Evolutionary conservation across 805 yeast genomes (phyloP).

Genomic region (Yamadazyma tumulicola): DNA sequence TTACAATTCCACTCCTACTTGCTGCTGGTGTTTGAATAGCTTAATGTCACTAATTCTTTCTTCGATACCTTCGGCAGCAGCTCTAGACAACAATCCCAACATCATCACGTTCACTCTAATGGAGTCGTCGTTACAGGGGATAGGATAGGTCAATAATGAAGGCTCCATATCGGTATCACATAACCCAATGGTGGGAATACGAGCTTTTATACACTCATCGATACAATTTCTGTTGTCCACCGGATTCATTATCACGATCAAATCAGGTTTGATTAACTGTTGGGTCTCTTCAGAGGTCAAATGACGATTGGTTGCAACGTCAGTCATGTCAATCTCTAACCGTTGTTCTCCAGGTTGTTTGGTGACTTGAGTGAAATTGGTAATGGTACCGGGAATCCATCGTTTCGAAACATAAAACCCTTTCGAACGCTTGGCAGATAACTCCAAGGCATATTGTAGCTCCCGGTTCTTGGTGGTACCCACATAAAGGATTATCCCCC

Average conservation of each 20-base stretch:
- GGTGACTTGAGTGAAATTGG: conserved; percentile 73
- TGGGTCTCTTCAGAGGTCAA: conserved; percentile 46
- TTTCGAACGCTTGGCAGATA: conserved; percentile 71
- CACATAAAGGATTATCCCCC: conserved; percentile 80
- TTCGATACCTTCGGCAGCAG: conserved; percentile 76
- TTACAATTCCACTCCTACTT: conserved; percentile 1
- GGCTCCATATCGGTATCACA: conserved; percentile 95
- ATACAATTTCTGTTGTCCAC: conserved; percentile 78
- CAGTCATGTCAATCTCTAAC: conserved; percentile 70
- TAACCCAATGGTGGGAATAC: conserved; percentile 91
- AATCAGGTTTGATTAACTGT: conserved; percentile 76
- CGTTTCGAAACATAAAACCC: conserved; percentile 80
- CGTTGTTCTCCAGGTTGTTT: conserved; percentile 42
- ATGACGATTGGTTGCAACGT: conserved; percentile 59
- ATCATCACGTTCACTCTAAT: conserved; percentile 75
- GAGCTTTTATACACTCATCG: conserved; percentile 72
- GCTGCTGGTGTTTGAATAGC: conserved; percentile 1
- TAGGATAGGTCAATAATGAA: conserved; percentile 83
- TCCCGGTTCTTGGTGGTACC: conserved; percentile 73
- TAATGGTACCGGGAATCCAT: conserved; percentile 95
- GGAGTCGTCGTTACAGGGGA: conserved; percentile 95
- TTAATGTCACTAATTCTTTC: conserved; percentile 42
- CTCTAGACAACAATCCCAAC: conserved; percentile 77
- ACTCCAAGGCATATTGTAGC: conserved; percentile 68
- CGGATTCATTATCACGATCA: conserved; percentile 83